Conservation (phyloP, 495 filamentous ascomycete species). For the Cetradonia linearis region DNA sequence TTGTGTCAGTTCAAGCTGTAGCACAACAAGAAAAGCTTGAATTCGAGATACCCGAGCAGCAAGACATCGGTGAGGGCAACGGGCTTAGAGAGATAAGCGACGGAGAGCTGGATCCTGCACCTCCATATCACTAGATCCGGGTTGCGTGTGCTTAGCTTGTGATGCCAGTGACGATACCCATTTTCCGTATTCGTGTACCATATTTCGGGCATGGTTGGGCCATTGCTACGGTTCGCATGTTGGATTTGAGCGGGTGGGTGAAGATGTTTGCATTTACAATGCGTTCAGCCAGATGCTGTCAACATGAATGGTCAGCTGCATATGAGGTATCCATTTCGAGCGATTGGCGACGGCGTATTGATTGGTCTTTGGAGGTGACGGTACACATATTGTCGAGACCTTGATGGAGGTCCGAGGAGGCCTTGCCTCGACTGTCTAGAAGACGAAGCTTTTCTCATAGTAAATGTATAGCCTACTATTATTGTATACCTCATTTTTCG, state of each 20-base stretch:
- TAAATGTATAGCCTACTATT: conserved; percentile 1
- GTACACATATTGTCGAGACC: not conserved
- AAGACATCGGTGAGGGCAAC: conserved; percentile 5
- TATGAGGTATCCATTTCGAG: conserved; percentile 11
- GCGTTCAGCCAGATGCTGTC: conserved; percentile 8
- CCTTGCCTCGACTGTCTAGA: not conserved
- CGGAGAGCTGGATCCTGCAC: conserved; percentile 1
- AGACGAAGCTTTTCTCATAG: not conserved
- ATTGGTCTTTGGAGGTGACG: not conserved
- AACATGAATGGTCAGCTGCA: conserved; percentile 11
- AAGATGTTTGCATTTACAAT: conserved; percentile 20
- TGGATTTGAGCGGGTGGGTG: conserved; percentile 23
- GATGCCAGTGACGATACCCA: conserved; percentile 20
- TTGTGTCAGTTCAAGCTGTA: conserved; percentile 91
- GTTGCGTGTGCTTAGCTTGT: conserved; percentile 7
- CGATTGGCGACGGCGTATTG: conserved; percentile 17
- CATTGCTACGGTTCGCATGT: conserved; percentile 15
- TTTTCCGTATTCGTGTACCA: conserved; percentile 22
- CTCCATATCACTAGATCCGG: not conserved
- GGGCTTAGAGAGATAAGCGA: conserved; percentile 8
- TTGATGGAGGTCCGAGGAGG: not conserved
- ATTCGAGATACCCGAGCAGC: conserved; percentile 31
- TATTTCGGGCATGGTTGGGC: conserved; percentile 18
- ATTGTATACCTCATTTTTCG: not conserved
- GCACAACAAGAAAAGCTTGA: conserved; percentile 84